A percentile compares a stretch with the other conserved stretches of the same genome.
Conservation (phyloP, 805 yeast genomes). For the Kluyveromyces wickerhamii region DNA sequence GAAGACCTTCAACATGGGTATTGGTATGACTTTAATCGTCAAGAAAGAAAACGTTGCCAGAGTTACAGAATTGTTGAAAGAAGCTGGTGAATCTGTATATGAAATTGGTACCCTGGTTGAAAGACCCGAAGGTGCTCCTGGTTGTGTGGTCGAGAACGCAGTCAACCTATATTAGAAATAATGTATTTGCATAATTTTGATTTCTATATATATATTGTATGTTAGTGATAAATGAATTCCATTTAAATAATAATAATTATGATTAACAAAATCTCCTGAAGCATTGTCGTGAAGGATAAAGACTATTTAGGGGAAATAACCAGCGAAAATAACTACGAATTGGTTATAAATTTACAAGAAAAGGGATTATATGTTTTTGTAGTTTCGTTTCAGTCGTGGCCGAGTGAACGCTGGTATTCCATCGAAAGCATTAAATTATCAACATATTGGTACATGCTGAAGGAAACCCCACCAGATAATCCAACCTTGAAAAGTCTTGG, state of each 20-base stretch:
- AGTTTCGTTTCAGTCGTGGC: constrained; percentile 2
- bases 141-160: constrained; percentile 50
- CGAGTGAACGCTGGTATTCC: constrained; percentile 16
- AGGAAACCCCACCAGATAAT: constrained; percentile 61
- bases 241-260: too few relatives aligned
- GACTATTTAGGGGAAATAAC: too few relatives aligned
- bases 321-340: too few relatives aligned
- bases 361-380: too few relatives aligned
- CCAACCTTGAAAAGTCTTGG: constrained; percentile 68
- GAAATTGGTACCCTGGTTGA: constrained; percentile 53
- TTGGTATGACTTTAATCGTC: constrained; percentile 92
- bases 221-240: too few relatives aligned
- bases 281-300: too few relatives aligned
- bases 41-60: constrained; percentile 55
- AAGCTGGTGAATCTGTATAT: constrained; percentile 70
- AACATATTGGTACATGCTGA: constrained; percentile 52
- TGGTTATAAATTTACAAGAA: background rate
- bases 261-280: too few relatives aligned
- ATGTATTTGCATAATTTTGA: too few relatives aligned
- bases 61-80: constrained; percentile 44
- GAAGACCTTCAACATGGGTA: constrained; percentile 91
- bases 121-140: constrained; percentile 43
- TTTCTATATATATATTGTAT: too few relatives aligned
- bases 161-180: constrained; percentile 26
- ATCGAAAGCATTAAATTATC: constrained; percentile 31